Evolutionary conservation across 2,329 filamentous ascomycete genomes (phyloP), one percentile per base, ranked within the genome.

Genomic region (Fusarium dlaminii): DNA sequence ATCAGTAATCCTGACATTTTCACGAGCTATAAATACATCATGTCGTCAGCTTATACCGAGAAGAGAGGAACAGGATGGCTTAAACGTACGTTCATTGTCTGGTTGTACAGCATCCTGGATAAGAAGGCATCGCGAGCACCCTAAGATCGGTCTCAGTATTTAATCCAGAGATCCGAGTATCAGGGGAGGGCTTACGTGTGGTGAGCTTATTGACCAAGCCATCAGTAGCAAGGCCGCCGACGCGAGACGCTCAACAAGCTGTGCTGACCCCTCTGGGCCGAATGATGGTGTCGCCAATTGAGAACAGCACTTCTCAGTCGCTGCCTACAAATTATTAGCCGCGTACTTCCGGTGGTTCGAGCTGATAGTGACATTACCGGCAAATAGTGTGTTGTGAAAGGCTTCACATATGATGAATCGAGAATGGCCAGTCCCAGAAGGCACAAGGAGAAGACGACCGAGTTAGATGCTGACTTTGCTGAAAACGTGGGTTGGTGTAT

Each of bases 401-500:
- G 55, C 8, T 48, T 57, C 39, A 57, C 30, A 14, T 48, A 34
- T 22, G 55, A 46, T 0, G 55, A 57, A 0, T 70, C 68, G 0
- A 70, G 42, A 6, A 64, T 45, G 3, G 36, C 22, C 0, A 70
- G 37, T 4, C 68, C 68, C 0, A 70, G 27, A 0, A 70, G 46
- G 17, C 68, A 70, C 4, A 68, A 24, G 0, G 68, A 42, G 3
- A 68, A 64, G 0, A 70, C 46, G 1, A 60, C 24, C 5, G 49
- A 43, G 14, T 64, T 69, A 1, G 59, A 56, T 6, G 65, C 48
- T 7, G 22, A 37, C 24, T 56, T 65, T 6, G 68, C 59, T 5
- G 65, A 64, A 6, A 70, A 70, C 0, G 65, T 70, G 2, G 65
- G 59, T 17, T 52, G 34, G 5, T 70, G 68, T 7, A 70, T 46